These are phyloP conservation scores for Fraxinus sp. DNA, from an alignment of 305 asterid genomes.

Conservation along the genomic window DNA sequence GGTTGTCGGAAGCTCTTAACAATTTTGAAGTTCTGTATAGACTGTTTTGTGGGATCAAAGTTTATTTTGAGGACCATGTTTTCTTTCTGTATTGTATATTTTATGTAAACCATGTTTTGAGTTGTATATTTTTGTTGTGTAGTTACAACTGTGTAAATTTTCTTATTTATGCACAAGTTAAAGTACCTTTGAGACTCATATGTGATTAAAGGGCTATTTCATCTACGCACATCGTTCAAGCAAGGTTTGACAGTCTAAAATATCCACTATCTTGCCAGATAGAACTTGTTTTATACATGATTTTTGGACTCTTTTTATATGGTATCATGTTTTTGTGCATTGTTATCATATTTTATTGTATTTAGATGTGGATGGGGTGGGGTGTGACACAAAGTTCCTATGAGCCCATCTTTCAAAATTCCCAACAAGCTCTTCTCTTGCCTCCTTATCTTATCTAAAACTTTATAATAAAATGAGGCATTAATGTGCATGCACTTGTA, in stretches of 20 bases:
- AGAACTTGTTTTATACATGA: not conserved
- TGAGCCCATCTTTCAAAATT: not conserved
- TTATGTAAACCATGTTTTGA: not conserved
- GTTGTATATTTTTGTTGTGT: not conserved
- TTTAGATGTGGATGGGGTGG: not conserved
- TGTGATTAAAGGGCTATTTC: not conserved
- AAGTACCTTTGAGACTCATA: not conserved
- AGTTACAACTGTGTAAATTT: not conserved
- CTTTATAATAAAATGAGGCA: not conserved
- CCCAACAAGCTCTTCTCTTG: not conserved
- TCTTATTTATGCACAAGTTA: not conserved
- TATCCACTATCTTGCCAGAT: not conserved
- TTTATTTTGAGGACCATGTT: not conserved
- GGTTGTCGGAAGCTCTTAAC: not conserved
- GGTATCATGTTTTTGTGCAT: not conserved
- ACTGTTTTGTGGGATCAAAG: not conserved
- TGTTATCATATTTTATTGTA: not conserved
- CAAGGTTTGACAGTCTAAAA: not conserved
- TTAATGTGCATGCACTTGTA: not conserved
- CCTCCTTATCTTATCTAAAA: not conserved
- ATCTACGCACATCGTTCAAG: not conserved
- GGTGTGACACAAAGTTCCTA: not conserved
- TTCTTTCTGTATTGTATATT: not conserved
- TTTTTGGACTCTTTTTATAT: not conserved
- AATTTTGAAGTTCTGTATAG: not conserved